These are phyloP conservation scores for Endocarpon pusillum DNA, from an alignment of 495 filamentous ascomycete genomes.

Conservation along the genomic window DNA sequence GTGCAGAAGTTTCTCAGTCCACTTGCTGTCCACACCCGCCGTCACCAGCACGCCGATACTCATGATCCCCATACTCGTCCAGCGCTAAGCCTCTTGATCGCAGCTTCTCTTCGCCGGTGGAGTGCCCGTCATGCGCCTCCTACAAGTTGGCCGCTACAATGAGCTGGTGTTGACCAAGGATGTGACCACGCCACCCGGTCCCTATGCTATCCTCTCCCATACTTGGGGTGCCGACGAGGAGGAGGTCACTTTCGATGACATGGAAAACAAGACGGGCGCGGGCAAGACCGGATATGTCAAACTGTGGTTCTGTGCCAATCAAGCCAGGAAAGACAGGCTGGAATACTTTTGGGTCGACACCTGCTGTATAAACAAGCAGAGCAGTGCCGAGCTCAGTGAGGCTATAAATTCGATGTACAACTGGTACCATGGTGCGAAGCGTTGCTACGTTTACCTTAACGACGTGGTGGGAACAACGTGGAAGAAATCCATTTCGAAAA, in stretches of 20 bases:
- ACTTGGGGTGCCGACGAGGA: conserved; percentile 6
- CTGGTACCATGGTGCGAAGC: conserved; percentile 16
- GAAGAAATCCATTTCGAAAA: conserved; percentile 10
- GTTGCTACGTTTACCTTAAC: conserved; percentile 24
- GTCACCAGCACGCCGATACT: no score
- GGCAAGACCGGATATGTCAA: background rate
- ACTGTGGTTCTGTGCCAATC: background rate
- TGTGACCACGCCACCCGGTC: no score
- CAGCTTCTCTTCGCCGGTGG: no score
- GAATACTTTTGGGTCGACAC: no score
- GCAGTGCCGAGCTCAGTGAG: conserved; percentile 23
- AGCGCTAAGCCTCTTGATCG: no score
- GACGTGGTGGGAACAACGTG: conserved; percentile 11
- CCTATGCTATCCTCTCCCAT: conserved; percentile 8
- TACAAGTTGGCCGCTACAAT: no score
- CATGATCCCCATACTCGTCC: no score
- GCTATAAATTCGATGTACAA: conserved; percentile 24
- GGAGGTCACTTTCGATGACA: background rate
- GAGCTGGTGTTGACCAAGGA: no score
- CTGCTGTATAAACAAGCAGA: conserved; percentile 26
- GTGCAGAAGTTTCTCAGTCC: no score
- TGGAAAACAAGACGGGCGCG: background rate
- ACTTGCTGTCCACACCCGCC: no score
- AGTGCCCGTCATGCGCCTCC: no score
- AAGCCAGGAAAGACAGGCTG: background rate